Conservation (phyloP, 768 basidiomycete species). For the Scleroderma bovista region DNA sequence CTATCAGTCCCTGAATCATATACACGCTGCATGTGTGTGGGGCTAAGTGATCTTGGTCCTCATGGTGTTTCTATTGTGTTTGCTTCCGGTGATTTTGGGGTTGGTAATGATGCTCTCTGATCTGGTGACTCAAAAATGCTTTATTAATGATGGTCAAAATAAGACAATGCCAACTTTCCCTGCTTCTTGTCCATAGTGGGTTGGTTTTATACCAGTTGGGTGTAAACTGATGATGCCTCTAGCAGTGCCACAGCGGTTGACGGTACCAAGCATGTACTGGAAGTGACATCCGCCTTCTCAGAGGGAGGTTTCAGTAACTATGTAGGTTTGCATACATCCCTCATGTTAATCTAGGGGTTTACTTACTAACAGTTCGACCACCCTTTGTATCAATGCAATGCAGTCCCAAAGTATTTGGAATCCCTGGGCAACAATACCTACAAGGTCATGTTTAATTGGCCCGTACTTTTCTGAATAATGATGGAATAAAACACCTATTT, state of each 20-base stretch:
- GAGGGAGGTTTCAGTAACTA: conserved; percentile 74
- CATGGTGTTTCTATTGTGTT: conserved; percentile 63
- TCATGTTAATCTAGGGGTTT: not conserved
- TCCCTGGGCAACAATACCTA: conserved; percentile 45
- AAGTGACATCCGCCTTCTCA: conserved; percentile 55
- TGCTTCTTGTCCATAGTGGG: conserved; percentile 52
- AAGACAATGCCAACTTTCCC: conserved; percentile 53
- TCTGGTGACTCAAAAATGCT: conserved; percentile 48
- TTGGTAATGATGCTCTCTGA: conserved; percentile 56
- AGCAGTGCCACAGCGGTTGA: conserved; percentile 70
- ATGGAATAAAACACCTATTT: conserved; percentile 50
- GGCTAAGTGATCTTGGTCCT: conserved; percentile 60
- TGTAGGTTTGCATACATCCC: conserved; percentile 34
- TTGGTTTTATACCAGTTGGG: not conserved
- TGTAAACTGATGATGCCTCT: not conserved
- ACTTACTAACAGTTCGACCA: conserved; percentile 40
- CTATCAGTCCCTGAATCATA: conserved; percentile 49
- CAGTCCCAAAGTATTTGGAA: no score
- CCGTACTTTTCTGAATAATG: conserved; percentile 14
- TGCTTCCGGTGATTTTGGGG: conserved; percentile 65
- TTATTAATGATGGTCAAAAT: conserved; percentile 55
- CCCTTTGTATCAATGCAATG: conserved; percentile 55
- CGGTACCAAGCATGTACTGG: conserved; percentile 54
- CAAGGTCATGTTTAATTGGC: conserved; percentile 57
- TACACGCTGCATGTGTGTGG: conserved; percentile 51